These are phyloP conservation scores for Mortierella sp. DNA, from an alignment of 371 early-diverging fungal species.

Conservation along the genomic window DNA sequence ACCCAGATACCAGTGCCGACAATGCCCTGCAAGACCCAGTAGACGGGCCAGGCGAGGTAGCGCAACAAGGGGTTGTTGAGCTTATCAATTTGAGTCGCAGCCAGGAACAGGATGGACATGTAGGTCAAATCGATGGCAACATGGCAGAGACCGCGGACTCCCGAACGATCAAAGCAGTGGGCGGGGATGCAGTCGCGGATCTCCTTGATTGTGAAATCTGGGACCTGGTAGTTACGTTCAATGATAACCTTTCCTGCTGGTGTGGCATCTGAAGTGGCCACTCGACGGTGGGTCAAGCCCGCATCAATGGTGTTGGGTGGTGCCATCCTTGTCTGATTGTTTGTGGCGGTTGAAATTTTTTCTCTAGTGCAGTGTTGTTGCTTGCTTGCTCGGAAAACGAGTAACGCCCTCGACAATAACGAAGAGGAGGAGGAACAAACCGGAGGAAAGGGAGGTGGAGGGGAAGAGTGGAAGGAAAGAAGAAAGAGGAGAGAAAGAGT, in stretches of 20 bases:
- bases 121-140: constrained; percentile 74
- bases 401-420: background rate
- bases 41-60: constrained; percentile 74
- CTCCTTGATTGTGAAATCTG: constrained; percentile 87
- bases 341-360: constrained; percentile 8
- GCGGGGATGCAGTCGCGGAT: constrained; percentile 86
- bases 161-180: constrained; percentile 86
- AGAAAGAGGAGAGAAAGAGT: constrained; percentile 8
- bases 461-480: constrained; percentile 6
- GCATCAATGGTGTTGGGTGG: constrained; percentile 55
- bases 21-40: constrained; percentile 85
- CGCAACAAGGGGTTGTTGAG: constrained; percentile 59
- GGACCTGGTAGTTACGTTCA: constrained; percentile 68
- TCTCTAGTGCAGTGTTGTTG: background rate
- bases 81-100: constrained; percentile 76
- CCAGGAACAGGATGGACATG: constrained; percentile 66
- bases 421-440: background rate
- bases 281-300: constrained; percentile 45
- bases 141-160: constrained; percentile 75
- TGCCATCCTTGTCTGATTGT: constrained; percentile 26
- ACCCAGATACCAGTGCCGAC: constrained; percentile 91
- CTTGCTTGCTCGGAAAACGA: background rate
- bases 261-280: constrained; percentile 6
- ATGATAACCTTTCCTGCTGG: constrained; percentile 14
- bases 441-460: background rate